phyloP scores from a whole-genome alignment of 2,329 filamentous ascomycete genomes.

The Ophiostoma sp. region DNA sequence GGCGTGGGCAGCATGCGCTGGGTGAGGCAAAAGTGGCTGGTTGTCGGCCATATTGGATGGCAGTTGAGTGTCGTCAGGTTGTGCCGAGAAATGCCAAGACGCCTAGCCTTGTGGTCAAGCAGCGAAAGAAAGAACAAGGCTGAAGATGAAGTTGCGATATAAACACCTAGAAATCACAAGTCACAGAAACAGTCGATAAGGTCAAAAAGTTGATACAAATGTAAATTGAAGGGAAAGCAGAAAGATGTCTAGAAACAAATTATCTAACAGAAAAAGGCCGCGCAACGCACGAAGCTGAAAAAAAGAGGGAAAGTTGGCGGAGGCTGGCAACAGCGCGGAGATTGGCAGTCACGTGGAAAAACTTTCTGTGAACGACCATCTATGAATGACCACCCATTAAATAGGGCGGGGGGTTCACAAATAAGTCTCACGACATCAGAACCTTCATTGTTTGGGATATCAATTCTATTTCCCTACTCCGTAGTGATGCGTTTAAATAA shows the following conservation, averaged over 20 bases:
- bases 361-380: background rate
- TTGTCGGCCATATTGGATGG: constrained; percentile 6
- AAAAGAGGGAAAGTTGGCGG: background rate
- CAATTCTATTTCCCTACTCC: constrained; percentile 14
- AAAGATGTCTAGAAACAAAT: background rate
- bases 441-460: background rate
- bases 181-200: background rate
- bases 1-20: background rate
- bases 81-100: constrained; percentile 24
- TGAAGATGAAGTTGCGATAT: background rate
- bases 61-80: background rate
- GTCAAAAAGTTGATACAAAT: background rate
- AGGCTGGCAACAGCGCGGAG: constrained; percentile 2
- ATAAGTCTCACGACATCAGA: background rate
- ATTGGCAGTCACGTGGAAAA: constrained; percentile 6
- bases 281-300: constrained; percentile 8
- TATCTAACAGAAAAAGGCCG: background rate
- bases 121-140: background rate
- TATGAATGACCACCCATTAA: background rate
- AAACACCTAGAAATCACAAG: background rate
- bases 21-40: background rate
- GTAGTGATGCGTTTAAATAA: background rate
- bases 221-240: background rate
- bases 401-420: background rate
- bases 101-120: constrained; percentile 1